Evolutionary conservation across 352 stramenopile genomes (phyloP).

Genomic region (Blastocystis sp.): DNA sequence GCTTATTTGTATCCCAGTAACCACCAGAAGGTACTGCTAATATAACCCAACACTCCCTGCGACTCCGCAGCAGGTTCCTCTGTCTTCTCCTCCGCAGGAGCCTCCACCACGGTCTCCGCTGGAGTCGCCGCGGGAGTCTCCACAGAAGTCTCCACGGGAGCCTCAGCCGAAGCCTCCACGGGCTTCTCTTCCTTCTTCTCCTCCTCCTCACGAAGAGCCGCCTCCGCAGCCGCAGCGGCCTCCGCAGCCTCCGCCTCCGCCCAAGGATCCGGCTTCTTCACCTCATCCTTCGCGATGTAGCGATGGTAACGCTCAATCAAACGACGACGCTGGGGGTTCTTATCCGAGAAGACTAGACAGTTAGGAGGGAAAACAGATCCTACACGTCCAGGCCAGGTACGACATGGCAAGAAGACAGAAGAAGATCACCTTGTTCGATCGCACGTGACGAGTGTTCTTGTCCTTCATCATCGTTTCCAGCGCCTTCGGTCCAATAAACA

Average conservation of each 20-base stretch:
- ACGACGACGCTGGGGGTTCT: conserved; percentile 45
- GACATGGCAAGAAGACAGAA: conserved; percentile 19
- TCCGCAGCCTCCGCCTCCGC: not conserved
- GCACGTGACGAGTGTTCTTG: not conserved
- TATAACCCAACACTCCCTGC: not conserved
- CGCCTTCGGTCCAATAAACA: conserved; percentile 10
- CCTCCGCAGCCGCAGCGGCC: not conserved
- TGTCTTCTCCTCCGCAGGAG: not conserved
- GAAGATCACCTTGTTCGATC: conserved; percentile 18
- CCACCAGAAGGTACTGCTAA: conserved; percentile 48
- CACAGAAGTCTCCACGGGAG: not conserved
- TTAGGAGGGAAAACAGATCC: not conserved
- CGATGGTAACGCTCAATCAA: conserved; percentile 44
- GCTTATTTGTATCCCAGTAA: conserved; percentile 27
- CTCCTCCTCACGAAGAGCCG: not conserved
- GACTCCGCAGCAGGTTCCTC: not conserved
- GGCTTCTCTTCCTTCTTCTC: not conserved
- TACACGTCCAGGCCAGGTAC: conserved; percentile 33
- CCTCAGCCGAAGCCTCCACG: not conserved
- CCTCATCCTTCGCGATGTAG: conserved; percentile 33
- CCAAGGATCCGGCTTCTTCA: not conserved
- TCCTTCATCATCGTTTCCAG: not conserved
- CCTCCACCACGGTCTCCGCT: not conserved
- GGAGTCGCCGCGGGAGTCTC: not conserved
- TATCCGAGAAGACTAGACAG: conserved; percentile 32